A percentile compares a stretch with the other conserved stretches of the same genome.
phyloP scores from a whole-genome alignment of 768 basidiomycete genomes.

The Boletales sp. region DNA sequence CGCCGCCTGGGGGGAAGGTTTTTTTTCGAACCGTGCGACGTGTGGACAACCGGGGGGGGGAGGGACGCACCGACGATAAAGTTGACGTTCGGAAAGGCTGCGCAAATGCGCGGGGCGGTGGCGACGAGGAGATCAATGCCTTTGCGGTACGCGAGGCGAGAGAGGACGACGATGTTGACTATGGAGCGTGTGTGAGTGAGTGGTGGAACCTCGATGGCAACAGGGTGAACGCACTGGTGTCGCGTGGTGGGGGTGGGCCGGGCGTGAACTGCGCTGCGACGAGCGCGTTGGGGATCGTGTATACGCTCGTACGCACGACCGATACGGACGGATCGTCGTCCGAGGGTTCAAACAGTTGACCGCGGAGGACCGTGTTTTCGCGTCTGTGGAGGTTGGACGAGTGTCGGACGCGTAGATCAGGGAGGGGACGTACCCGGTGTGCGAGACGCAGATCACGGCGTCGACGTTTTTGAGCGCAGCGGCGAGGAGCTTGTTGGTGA shows the following conservation, averaged over 20 bases:
- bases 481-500: constrained; percentile 93
- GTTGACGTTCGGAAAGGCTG: constrained; percentile 77
- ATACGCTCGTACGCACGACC: constrained; percentile 56
- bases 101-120: constrained; percentile 86
- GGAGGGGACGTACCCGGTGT: constrained; percentile 70
- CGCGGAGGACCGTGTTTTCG: constrained; percentile 95
- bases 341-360: constrained; percentile 60
- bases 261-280: constrained; percentile 87
- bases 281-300: constrained; percentile 93
- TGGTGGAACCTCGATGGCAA: neutral
- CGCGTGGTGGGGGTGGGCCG: constrained; percentile 39
- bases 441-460: constrained; percentile 92
- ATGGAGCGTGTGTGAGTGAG: neutral
- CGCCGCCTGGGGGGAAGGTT: constrained; percentile 63
- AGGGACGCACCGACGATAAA: constrained; percentile 71
- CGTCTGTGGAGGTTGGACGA: constrained; percentile 48
- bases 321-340: constrained; percentile 42
- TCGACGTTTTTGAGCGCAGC: constrained; percentile 88
- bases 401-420: too few species aligned
- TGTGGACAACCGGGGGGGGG: neutral
- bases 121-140: constrained; percentile 95
- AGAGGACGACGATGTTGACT: constrained; percentile 92
- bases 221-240: constrained; percentile 48
- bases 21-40: too few species aligned
- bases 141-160: constrained; percentile 91